Percentiles rank a stretch among this genome's conserved stretches.
Conservation (phyloP, 208 protist genomes). For the Trypanosoma boissoni region DNA sequence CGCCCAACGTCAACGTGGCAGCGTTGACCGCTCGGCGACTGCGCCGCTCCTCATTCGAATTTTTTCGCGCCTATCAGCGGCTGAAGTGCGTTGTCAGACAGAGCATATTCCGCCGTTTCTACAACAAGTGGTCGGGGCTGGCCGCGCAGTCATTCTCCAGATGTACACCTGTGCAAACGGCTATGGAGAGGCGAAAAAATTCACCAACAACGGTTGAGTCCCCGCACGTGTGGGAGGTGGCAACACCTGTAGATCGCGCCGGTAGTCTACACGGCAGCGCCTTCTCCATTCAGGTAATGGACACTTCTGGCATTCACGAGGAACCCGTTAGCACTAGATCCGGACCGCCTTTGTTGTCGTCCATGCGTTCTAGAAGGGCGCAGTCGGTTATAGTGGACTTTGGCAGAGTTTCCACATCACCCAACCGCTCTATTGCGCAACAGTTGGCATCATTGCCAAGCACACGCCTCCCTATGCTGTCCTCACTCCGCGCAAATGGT, state of each 20-base stretch:
- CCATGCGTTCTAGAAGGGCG: constrained; percentile 1
- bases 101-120: constrained; percentile 44
- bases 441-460: not conserved
- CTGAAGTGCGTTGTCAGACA: constrained; percentile 40
- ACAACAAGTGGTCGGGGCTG: constrained; percentile 34
- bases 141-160: not conserved
- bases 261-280: too few relatives aligned
- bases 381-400: not conserved
- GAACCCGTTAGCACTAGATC: too few relatives aligned
- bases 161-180: constrained; percentile 17
- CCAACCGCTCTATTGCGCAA: not conserved
- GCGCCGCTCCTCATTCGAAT: constrained; percentile 14
- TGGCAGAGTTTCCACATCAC: not conserved
- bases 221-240: not conserved
- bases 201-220: not conserved
- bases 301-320: not conserved
- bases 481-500: not conserved
- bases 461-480: not conserved
- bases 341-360: not conserved
- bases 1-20: constrained; percentile 15
- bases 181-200: not conserved
- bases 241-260: too few relatives aligned
- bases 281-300: too few relatives aligned
- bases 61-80: constrained; percentile 34
- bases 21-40: constrained; percentile 8